Evolutionary conservation across 1,284 basidiomycete genomes (phyloP).

Genomic region (Sanghuangporus weigelae): DNA sequence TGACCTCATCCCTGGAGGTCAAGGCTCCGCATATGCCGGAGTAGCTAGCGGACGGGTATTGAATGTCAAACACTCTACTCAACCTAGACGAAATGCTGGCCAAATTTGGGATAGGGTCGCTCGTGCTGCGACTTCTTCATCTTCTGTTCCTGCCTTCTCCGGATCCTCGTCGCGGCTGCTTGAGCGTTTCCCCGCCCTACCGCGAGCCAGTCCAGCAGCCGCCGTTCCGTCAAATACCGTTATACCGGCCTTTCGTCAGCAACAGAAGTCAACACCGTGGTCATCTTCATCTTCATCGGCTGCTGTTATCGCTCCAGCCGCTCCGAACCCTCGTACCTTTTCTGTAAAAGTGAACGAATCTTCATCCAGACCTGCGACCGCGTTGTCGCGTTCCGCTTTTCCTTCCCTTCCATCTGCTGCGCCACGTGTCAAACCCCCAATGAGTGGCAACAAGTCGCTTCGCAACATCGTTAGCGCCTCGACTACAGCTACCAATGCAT

Average conservation of each 20-base stretch:
- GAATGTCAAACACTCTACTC: slow-evolving; percentile 75
- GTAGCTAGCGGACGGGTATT: slow-evolving; percentile 78
- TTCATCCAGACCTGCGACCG: not conserved
- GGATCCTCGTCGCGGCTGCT: slow-evolving; percentile 23
- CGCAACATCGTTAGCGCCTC: slow-evolving; percentile 62
- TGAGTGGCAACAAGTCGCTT: slow-evolving; percentile 65
- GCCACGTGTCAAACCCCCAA: slow-evolving; percentile 41
- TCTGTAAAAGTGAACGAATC: not conserved
- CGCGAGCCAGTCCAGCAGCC: slow-evolving; percentile 25
- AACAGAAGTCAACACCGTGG: slow-evolving; percentile 56
- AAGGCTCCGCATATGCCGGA: slow-evolving; percentile 66
- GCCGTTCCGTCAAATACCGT: slow-evolving; percentile 27
- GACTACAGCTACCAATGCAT: slow-evolving; percentile 44
- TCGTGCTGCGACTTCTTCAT: slow-evolving; percentile 63
- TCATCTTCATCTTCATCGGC: slow-evolving; percentile 27
- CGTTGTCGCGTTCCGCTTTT: slow-evolving; percentile 56
- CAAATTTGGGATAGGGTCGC: slow-evolving; percentile 87
- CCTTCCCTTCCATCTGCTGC: slow-evolving; percentile 57
- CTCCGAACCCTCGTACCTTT: slow-evolving; percentile 30
- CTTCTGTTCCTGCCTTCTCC: slow-evolving; percentile 34
- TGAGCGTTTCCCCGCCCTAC: slow-evolving; percentile 45
- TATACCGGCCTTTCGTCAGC: slow-evolving; percentile 35
- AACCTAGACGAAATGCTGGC: slow-evolving; percentile 45
- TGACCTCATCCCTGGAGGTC: slow-evolving; percentile 58
- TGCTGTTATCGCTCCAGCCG: slow-evolving; percentile 23